Base-by-base conservation (phyloP, 768 basidiomycete genomes). In the Leccinellum rugosiceps region DNA sequence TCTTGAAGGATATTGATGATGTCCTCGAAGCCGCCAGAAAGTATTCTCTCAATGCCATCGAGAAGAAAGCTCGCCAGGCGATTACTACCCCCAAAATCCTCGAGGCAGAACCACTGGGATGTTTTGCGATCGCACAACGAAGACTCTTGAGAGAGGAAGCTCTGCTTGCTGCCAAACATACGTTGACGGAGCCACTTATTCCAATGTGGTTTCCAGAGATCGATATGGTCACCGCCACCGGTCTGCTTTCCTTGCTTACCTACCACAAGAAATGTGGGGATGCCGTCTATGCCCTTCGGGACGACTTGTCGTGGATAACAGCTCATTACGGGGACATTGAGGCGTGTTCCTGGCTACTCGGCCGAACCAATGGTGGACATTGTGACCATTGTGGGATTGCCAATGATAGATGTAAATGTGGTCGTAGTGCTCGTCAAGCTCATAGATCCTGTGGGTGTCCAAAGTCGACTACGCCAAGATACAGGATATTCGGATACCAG, bases 61-160 rank as follows among this genome's bases (percentile, higher is more conserved):
- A 69, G 50, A 58, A 30, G 43, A 65, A 53, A 28, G 59, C 69
- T 17, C 58, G 62, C 8, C 56, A 65, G 15, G 61, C 60, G 32
- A 61, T 75, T 7, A 34, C 53, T 13, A 52, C 38, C 49, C 64
- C 69, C 6, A 53, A 67, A 17, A 48, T 69, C 19, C 31, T 66
- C 10, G 58, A 68, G 6, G 53, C 21, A 3, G 65, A 67, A 4
- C 61, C 74, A 0, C 17, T 76, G 10, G 65, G 69, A 1, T 65
- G 68, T 19, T 76, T 71, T 54, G 73, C 69, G 1, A 65, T 75
- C 6, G 72, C 72, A 1, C 60, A 62, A 46, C 65, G 56, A 14
- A 69, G 67, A 13, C 30, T 55, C 1, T 55, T 70, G 34, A 52
- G 52, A n/a, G 59, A 62, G 6, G 65, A 74, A 38, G 67, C 68